phyloP scores from a whole-genome alignment of 495 filamentous ascomycete genomes.

The Podospora comata region DNA sequence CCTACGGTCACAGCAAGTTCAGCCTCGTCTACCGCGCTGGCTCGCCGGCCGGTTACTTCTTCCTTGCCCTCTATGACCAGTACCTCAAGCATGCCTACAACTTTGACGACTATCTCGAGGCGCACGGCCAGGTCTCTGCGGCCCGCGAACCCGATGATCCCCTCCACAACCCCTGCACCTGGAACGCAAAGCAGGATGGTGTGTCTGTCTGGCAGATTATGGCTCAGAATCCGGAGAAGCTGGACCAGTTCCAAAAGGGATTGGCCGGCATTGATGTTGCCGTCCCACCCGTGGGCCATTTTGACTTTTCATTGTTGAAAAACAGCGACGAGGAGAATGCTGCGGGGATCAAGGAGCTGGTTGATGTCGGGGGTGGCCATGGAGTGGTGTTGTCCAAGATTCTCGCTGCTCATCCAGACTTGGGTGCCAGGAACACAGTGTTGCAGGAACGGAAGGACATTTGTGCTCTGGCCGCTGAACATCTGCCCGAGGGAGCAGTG shows the following conservation, averaged over 20 bases:
- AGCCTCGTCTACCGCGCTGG: conserved; percentile 21
- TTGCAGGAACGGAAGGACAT: conserved; percentile 24
- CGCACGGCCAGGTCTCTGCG: conserved; percentile 13
- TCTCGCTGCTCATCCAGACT: conserved; percentile 14
- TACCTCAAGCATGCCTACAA: conserved; percentile 24
- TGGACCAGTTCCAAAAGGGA: conserved; percentile 21
- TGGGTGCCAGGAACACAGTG: conserved; percentile 15
- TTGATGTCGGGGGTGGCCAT: conserved; percentile 25
- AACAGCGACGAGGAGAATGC: conserved; percentile 15
- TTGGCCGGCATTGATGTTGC: conserved; percentile 27
- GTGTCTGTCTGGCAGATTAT: conserved; percentile 24
- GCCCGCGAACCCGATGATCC: conserved; percentile 22
- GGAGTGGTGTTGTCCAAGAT: conserved; percentile 25
- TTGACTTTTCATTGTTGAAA: conserved; percentile 22
- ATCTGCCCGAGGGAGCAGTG: conserved; percentile 17
- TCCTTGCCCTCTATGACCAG: conserved; percentile 24
- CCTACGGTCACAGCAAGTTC: conserved; percentile 24
- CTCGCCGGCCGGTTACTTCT: conserved; percentile 21
- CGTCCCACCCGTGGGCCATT: conserved; percentile 24
- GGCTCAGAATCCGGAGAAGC: conserved; percentile 20
- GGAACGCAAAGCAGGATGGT: conserved; percentile 19
- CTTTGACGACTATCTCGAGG: conserved; percentile 26
- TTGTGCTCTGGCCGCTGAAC: conserved; percentile 17
- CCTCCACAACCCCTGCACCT: conserved; percentile 20
- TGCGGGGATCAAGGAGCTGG: conserved; percentile 19